Percentiles rank a stretch among this genome's conserved stretches.
These are phyloP conservation scores for Warburgia ugandensis DNA, from an alignment of 164 flowering plant genomes.

Conservation along the genomic window DNA sequence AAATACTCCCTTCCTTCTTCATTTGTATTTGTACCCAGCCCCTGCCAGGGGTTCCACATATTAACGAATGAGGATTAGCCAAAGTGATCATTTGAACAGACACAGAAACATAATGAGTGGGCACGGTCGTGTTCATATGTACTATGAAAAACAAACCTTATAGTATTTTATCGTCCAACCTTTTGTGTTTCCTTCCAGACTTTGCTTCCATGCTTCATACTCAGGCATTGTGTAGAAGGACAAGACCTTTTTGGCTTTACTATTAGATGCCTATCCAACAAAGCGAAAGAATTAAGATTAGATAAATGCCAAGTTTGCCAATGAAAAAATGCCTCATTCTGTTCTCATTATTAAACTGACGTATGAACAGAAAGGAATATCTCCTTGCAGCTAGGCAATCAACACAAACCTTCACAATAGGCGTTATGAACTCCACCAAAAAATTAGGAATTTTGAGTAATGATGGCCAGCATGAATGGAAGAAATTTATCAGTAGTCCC, in stretches of 20 bases:
- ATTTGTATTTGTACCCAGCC: constrained; percentile 86
- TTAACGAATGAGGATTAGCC: too few relatives aligned
- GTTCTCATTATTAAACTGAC: too few relatives aligned
- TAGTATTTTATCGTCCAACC: constrained; percentile 90
- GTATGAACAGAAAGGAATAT: too few relatives aligned
- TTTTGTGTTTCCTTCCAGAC: constrained; percentile 45
- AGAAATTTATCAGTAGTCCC: constrained; percentile 81
- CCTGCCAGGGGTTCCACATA: too few relatives aligned
- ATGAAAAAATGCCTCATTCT: too few relatives aligned
- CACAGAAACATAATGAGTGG: too few relatives aligned
- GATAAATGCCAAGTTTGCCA: too few relatives aligned
- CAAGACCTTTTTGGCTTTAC: constrained; percentile 38
- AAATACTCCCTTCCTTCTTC: constrained; percentile 84
- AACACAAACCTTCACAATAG: constrained; percentile 78
- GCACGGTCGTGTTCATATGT: neutral
- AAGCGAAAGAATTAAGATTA: too few relatives aligned
- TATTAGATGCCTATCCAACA: constrained; percentile 45
- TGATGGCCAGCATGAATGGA: constrained; percentile 96
- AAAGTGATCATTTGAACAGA: too few relatives aligned
- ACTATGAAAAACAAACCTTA: constrained; percentile 68
- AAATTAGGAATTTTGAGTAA: constrained; percentile 76
- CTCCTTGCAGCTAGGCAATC: too few relatives aligned
- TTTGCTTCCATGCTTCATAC: constrained; percentile 75
- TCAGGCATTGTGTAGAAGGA: constrained; percentile 88
- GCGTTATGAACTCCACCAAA: constrained; percentile 83